phyloP scores from a whole-genome alignment of 2,329 filamentous ascomycete genomes.

The Lanzia echinophila region DNA sequence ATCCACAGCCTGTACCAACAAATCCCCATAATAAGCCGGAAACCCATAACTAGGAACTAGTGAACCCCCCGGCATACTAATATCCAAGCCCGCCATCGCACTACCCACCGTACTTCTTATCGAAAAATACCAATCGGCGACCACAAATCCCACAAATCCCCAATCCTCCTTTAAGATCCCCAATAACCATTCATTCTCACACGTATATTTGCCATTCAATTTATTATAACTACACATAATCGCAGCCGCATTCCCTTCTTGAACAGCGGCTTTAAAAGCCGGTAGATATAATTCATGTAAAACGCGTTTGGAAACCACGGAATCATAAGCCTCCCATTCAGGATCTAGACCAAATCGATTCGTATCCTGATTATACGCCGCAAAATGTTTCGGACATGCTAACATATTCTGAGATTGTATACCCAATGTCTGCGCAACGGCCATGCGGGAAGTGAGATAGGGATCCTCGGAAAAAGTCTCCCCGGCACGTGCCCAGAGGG shows the following conservation, averaged over 20 bases:
- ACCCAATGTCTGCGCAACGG: conserved; percentile 36
- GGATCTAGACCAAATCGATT: background rate
- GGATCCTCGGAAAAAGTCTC: conserved; percentile 43
- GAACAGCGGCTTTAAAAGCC: background rate
- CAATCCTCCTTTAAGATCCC: conserved; percentile 76
- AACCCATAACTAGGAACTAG: conserved; percentile 2
- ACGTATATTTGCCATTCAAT: conserved; percentile 62
- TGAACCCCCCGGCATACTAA: conserved; percentile 30
- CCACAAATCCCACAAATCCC: conserved; percentile 77
- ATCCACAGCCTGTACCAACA: conserved; percentile 43
- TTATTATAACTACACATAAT: conserved; percentile 79
- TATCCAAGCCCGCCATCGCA: conserved; percentile 74
- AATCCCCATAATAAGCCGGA: conserved; percentile 15
- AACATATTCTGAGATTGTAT: conserved; percentile 35
- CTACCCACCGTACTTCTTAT: conserved; percentile 73
- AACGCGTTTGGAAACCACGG: background rate
- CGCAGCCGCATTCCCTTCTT: conserved; percentile 53
- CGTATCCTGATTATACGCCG: conserved; percentile 36
- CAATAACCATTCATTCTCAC: conserved; percentile 73
- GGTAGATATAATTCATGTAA: background rate
- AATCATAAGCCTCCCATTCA: background rate
- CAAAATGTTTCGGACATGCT: conserved; percentile 41
- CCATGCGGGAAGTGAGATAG: conserved; percentile 36
- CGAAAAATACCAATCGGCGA: conserved; percentile 79
- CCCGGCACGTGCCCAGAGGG: conserved; percentile 41